A percentile compares a stretch with the other conserved stretches of the same genome.
Evolutionary conservation across 2,329 filamentous ascomycete genomes (phyloP).

Genomic region (Claviceps capensis): DNA sequence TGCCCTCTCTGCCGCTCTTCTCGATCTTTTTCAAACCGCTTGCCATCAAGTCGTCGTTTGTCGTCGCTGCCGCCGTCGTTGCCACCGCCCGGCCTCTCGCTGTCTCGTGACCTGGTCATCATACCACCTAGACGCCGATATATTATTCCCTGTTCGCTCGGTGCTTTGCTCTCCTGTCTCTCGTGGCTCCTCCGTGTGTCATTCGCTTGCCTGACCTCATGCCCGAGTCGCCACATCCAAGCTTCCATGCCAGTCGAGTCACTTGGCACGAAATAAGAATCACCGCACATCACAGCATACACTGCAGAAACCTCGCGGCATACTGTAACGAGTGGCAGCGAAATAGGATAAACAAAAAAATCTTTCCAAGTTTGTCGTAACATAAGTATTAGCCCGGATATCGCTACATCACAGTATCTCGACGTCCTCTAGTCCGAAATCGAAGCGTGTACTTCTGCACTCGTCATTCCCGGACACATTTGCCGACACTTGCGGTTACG

Average conservation of each 20-base stretch:
- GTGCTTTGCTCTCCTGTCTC: background rate
- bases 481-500: background rate
- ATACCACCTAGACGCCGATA: conserved; percentile 1
- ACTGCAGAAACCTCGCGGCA: background rate
- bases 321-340: background rate
- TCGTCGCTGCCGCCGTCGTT: background rate
- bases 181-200: conserved; percentile 1
- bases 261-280: background rate
- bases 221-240: background rate
- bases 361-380: background rate
- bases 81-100: background rate
- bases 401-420: background rate
- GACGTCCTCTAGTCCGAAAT: background rate
- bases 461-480: background rate
- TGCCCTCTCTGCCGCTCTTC: background rate
- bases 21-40: background rate
- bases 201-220: conserved; percentile 1
- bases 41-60: background rate
- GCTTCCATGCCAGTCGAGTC: background rate
- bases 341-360: background rate
- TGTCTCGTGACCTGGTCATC: conserved; percentile 2
- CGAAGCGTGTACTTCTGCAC: background rate
- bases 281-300: background rate
- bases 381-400: conserved; percentile 2
- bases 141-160: background rate